Conservation (phyloP, 2,329 filamentous ascomycete genomes). For the Chalaropsis thielavioides region DNA sequence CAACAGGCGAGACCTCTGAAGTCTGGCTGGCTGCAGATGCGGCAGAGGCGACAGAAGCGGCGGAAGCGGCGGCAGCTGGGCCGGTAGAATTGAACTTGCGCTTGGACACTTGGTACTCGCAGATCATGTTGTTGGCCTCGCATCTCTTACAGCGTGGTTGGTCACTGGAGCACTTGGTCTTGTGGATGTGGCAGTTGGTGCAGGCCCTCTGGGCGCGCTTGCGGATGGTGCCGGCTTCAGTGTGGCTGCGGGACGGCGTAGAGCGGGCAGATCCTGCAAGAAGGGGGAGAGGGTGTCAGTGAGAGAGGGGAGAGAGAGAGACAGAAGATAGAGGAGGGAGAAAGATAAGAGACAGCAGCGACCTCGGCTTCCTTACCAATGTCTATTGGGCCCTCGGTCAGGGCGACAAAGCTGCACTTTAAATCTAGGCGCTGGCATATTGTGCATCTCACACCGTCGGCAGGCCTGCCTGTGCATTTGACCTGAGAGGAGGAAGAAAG, state of each 20-base stretch:
- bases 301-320: neutral
- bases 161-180: conserved; percentile 32
- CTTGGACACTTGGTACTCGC: conserved; percentile 29
- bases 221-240: conserved; percentile 30
- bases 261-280: conserved; percentile 25
- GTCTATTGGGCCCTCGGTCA: conserved; percentile 17
- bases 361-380: neutral
- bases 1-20: conserved; percentile 5
- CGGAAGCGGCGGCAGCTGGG: neutral
- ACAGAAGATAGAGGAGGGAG: neutral
- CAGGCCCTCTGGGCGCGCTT: conserved; percentile 32
- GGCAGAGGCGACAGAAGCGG: neutral
- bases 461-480: conserved; percentile 29
- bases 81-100: conserved; percentile 24
- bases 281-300: neutral
- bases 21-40: neutral
- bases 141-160: conserved; percentile 29
- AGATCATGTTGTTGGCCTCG: conserved; percentile 24
- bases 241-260: conserved; percentile 29
- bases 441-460: conserved; percentile 25
- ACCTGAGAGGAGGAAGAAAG: conserved; percentile 25
- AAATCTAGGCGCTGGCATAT: conserved; percentile 28
- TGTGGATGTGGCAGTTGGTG: conserved; percentile 29
- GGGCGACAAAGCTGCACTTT: conserved; percentile 25
- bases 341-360: neutral